A percentile compares a stretch with the other conserved stretches of the same genome.
phyloP scores from a whole-genome alignment of 2,329 filamentous ascomycete species.

The Polytolypa hystricis region DNA sequence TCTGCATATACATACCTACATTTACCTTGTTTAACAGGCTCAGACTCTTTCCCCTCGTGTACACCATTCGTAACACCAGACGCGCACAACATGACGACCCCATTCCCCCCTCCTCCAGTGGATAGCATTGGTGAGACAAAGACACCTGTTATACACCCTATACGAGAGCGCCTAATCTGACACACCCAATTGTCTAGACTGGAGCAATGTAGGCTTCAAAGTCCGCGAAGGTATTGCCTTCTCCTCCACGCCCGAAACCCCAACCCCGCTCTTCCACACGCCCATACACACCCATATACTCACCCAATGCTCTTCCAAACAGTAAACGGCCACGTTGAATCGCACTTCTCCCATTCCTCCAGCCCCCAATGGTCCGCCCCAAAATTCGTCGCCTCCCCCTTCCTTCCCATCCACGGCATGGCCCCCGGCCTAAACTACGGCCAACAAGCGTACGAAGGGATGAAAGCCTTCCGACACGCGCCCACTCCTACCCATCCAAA shows the following conservation, averaged over 20 bases:
- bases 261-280: background rate
- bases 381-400: conserved; percentile 70
- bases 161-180: too few relatives aligned
- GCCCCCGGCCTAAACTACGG: conserved; percentile 92
- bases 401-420: conserved; percentile 86
- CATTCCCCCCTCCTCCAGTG: conserved; percentile 67
- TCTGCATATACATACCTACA: too few relatives aligned
- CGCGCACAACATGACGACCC: conserved; percentile 20
- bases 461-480: conserved; percentile 77
- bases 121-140: conserved; percentile 54
- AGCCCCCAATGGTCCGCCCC: conserved; percentile 65
- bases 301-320: background rate
- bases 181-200: conserved; percentile 47
- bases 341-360: conserved; percentile 63
- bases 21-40: too few relatives aligned
- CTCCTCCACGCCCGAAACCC: background rate
- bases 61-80: too few relatives aligned
- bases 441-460: conserved; percentile 95
- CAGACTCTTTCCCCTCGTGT: too few relatives aligned
- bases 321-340: conserved; percentile 91
- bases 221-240: conserved; percentile 66
- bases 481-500: conserved; percentile 41
- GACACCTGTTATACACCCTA: background rate
- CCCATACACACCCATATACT: background rate
- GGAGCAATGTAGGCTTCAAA: conserved; percentile 85